phyloP scores from a whole-genome alignment of 176 grass and related monocot genomes.

The Canna indica region DNA sequence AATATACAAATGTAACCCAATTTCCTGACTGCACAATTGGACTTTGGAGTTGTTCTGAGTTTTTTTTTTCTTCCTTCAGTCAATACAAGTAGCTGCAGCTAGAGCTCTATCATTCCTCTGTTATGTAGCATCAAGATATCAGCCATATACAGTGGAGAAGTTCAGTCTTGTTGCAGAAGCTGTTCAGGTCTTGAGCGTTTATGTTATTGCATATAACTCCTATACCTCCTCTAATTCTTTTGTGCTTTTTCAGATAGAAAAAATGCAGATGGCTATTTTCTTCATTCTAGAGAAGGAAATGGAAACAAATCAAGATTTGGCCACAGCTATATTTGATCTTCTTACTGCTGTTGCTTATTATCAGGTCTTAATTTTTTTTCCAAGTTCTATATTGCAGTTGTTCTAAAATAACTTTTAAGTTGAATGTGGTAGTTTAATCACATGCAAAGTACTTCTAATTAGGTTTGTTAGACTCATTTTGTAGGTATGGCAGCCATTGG shows the following conservation, averaged over 20 bases:
- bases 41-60: background rate
- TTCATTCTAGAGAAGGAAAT: conserved; percentile 42
- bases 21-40: background rate
- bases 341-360: conserved; percentile 60
- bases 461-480: no score
- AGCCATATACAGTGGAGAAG: conserved; percentile 52
- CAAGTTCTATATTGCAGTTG: background rate
- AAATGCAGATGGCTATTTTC: conserved; percentile 38
- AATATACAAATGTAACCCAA: no score
- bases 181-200: conserved; percentile 48
- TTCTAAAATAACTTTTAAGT: background rate
- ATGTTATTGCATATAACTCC: no score
- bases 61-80: conserved; percentile 34
- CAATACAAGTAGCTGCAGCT: conserved; percentile 53
- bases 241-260: conserved; percentile 32
- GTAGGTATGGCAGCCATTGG: no score
- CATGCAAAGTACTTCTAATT: background rate
- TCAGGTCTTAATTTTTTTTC: conserved; percentile 38
- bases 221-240: conserved; percentile 16
- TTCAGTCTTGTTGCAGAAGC: conserved; percentile 50
- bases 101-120: conserved; percentile 62
- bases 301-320: conserved; percentile 33
- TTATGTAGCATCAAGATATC: conserved; percentile 48
- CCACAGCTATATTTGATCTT: conserved; percentile 53
- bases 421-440: background rate